A percentile compares a stretch with the other conserved stretches of the same genome.
phyloP scores from a whole-genome alignment of 2,329 filamentous ascomycete genomes.

The Apiospora pterosperma region DNA sequence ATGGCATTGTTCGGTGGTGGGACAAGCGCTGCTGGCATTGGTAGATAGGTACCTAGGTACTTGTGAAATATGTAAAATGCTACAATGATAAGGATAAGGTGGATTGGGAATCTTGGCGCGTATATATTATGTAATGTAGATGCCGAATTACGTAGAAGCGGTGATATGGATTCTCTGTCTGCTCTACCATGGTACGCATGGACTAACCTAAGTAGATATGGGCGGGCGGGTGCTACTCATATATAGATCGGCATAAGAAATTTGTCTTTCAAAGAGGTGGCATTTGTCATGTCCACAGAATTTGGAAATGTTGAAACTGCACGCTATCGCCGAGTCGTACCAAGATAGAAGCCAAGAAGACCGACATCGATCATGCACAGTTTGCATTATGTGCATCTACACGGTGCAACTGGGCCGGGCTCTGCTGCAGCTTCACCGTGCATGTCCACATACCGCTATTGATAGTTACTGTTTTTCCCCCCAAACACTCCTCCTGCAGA shows the following conservation, averaged over 20 bases:
- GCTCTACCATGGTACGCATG: neutral
- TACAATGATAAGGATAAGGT: neutral
- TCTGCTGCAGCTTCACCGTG: neutral
- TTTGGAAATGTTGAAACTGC: conserved; percentile 1
- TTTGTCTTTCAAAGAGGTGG: neutral
- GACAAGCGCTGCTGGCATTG: neutral
- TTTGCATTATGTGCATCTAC: neutral
- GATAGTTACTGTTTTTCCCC: neutral
- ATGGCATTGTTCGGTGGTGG: neutral
- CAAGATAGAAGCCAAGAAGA: neutral
- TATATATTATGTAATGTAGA: neutral
- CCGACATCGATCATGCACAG: neutral
- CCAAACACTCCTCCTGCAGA: neutral
- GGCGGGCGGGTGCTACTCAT: neutral
- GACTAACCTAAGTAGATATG: no score
- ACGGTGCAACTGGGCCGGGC: neutral
- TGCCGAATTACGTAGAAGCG: neutral
- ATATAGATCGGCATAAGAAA: neutral
- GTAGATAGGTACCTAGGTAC: no score
- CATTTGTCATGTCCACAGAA: neutral
- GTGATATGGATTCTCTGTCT: neutral
- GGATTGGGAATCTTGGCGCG: neutral
- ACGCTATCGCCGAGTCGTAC: neutral
- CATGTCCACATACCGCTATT: neutral
- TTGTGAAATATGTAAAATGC: no score